Conservation (phyloP, 176 grass and related monocot species). For the Phoenix dactylifera region DNA sequence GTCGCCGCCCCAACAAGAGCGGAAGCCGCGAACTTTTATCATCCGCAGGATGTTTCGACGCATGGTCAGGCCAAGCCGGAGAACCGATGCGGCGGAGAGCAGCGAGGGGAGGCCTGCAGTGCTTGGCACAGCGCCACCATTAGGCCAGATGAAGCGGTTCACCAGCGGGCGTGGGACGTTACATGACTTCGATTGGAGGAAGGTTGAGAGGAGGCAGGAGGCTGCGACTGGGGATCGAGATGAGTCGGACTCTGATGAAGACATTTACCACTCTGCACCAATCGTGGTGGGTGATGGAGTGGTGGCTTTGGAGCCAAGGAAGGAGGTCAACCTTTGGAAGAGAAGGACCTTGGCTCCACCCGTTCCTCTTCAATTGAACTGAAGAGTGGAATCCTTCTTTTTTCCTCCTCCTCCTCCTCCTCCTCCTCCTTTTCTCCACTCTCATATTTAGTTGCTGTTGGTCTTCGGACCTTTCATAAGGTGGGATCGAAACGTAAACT, state of each 20-base stretch:
- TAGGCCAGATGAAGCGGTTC: conserved; percentile 87
- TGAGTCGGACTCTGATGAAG: neutral
- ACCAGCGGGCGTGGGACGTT: conserved; percentile 55
- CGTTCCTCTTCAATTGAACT: conserved; percentile 34
- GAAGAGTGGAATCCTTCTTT: no score
- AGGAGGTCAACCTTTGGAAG: conserved; percentile 94
- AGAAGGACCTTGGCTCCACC: conserved; percentile 55
- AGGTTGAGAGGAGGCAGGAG: conserved; percentile 7
- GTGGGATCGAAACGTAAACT: no score
- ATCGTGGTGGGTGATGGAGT: conserved; percentile 41
- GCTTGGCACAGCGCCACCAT: neutral
- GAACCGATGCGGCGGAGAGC: neutral
- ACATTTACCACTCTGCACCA: conserved; percentile 66
- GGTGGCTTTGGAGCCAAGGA: conserved; percentile 45
- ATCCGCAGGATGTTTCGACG: conserved; percentile 40
- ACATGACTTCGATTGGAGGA: conserved; percentile 68
- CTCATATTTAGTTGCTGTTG: no score
- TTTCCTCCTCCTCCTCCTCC: no score
- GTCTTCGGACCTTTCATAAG: no score
- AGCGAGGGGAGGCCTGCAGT: neutral
- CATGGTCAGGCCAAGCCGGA: conserved; percentile 16
- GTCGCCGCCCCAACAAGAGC: neutral
- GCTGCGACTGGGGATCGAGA: neutral
- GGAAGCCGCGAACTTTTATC: conserved; percentile 12
- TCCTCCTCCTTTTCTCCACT: no score